Evolutionary conservation across 192 early-diverging fungal species (phyloP).

Genomic region (Gamsiella multidivaricata): DNA sequence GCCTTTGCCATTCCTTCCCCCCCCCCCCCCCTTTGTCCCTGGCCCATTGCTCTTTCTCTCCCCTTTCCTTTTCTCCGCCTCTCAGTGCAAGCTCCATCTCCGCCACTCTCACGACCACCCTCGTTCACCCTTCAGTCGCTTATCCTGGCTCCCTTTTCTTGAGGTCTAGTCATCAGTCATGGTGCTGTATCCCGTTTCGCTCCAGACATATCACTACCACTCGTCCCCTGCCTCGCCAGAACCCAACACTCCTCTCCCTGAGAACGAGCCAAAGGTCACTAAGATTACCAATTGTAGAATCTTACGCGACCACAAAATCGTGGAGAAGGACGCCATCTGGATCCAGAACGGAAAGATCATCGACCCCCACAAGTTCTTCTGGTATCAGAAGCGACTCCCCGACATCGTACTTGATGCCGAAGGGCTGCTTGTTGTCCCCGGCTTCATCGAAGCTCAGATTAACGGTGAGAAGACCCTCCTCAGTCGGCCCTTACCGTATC

Average conservation of each 20-base stretch:
- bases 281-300: constrained; percentile 84
- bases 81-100: neutral
- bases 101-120: neutral
- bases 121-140: neutral
- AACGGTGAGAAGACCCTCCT: constrained; percentile 67
- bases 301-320: constrained; percentile 74
- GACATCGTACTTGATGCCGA: constrained; percentile 79
- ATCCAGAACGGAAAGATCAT: constrained; percentile 83
- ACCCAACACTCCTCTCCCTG: constrained; percentile 26
- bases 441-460: constrained; percentile 84
- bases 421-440: constrained; percentile 77
- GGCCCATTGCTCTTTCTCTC: neutral
- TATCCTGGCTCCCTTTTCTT: neutral
- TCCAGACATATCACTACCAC: constrained; percentile 25
- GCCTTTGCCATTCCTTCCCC: neutral
- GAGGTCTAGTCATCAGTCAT: neutral
- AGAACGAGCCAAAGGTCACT: constrained; percentile 33
- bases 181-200: constrained; percentile 43
- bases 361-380: constrained; percentile 78
- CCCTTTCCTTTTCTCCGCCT: neutral
- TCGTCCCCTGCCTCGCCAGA: constrained; percentile 39
- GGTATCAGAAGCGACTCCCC: constrained; percentile 68
- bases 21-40: neutral
- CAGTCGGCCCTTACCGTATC: neutral
- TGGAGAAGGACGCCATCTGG: constrained; percentile 75